Evolutionary conservation across 805 yeast genomes (phyloP), one percentile per base, ranked within the genome.

Genomic region (Lachancea dasiensis): DNA sequence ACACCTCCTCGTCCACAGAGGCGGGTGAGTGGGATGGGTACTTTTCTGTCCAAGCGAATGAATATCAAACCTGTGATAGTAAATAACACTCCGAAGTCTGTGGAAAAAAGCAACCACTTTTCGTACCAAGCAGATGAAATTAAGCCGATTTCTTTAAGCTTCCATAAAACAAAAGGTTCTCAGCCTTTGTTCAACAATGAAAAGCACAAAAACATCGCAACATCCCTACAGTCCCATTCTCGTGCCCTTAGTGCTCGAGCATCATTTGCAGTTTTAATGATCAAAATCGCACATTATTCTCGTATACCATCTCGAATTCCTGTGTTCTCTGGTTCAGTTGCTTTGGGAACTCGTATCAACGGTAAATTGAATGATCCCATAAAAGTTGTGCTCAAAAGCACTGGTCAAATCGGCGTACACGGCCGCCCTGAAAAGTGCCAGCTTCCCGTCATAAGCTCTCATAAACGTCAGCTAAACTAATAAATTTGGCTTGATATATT

Each of bases 31-130:
- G 40, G 53, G 30, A 60, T 65, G 23, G 72, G 72, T 5, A 67
- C 68, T 14, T 48, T 58, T 23, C 49, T 67, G 10, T 49, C 65
- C 44, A 60, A 64, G n/a, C 67, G 64, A 36, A 58, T 67, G 66
- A 67, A 67, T 42, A 51, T 67, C 16, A 58, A 58, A 33, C 68
- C 72, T 0, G 56, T 65, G 2, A 46, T 64, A 27, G 52, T 65
- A 21, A 56, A 55, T 8, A 53, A 64, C 22, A 63, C 65, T 3
- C 42, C 45, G 3, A 37, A 41, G 20, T 47, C 50, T 5, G 47
- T 36, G 5, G 50, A 48, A 10, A 45, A 47, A 27, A 32, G 32
- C 5, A 54, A 51, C 4, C 43, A 48, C 26, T 44, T 47, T 34
- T 45, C 41, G 27, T 24, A 4, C 15, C 16, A 29, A 28, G 23